phyloP scores from a whole-genome alignment of 2,329 filamentous ascomycete species.

The Anisogramma anomala region DNA sequence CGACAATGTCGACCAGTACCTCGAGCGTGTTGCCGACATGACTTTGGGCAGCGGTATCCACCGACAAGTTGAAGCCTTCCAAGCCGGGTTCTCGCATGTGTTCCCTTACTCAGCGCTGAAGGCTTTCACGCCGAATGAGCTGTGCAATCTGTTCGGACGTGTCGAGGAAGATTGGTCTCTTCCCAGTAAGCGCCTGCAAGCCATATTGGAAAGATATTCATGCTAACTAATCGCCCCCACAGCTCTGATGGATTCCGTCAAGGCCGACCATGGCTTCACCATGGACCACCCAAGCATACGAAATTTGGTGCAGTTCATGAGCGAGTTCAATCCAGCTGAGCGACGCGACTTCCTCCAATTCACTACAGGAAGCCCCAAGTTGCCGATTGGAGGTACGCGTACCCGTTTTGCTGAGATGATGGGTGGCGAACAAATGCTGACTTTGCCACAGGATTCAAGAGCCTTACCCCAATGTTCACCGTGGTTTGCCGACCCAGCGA shows the following conservation, averaged over 20 bases:
- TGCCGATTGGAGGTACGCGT: constrained; percentile 85
- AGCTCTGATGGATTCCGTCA: constrained; percentile 96
- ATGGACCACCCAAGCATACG: constrained; percentile 95
- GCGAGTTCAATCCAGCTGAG: constrained; percentile 60
- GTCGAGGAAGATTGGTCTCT: constrained; percentile 95
- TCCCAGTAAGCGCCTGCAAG: constrained; percentile 92
- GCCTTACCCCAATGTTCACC: constrained; percentile 94
- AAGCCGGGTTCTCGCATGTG: constrained; percentile 81
- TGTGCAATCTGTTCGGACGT: constrained; percentile 87
- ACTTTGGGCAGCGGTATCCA: constrained; percentile 83
- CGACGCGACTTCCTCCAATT: constrained; percentile 95
- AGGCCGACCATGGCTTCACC: constrained; percentile 96
- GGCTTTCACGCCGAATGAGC: constrained; percentile 88
- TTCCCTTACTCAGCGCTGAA: constrained; percentile 89
- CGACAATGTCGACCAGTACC: constrained; percentile 79
- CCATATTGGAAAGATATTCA: too few relatives aligned
- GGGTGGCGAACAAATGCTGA: constrained; percentile 8
- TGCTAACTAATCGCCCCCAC: constrained; percentile 18
- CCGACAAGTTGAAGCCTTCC: constrained; percentile 83
- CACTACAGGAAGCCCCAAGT: constrained; percentile 92
- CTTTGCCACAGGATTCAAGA: constrained; percentile 69
- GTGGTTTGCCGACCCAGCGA: constrained; percentile 99
- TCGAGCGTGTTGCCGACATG: constrained; percentile 83
- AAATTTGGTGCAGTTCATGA: constrained; percentile 91
- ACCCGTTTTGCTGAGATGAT: background rate